These are phyloP conservation scores for Aspergillus sp. DNA, from an alignment of 2,329 filamentous ascomycete genomes.

Conservation along the genomic window DNA sequence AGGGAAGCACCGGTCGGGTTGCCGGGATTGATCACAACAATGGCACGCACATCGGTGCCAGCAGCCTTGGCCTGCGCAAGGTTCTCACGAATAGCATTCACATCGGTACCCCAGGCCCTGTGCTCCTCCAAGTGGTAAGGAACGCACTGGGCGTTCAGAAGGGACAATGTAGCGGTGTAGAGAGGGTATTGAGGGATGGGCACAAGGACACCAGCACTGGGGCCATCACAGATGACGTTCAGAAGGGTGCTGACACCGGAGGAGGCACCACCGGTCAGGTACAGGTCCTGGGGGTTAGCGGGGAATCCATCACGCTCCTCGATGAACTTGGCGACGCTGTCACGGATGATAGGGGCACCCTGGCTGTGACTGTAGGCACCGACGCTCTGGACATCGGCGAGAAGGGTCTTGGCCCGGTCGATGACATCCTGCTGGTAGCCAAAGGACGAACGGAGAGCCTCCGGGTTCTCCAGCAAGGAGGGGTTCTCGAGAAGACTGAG, in stretches of 20 bases:
- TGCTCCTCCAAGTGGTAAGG: constrained; percentile 92
- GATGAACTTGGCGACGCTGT: constrained; percentile 90
- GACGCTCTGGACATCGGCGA: constrained; percentile 83
- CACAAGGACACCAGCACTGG: constrained; percentile 80
- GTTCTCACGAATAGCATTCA: constrained; percentile 72
- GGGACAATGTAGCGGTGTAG: constrained; percentile 87
- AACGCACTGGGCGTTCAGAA: constrained; percentile 83
- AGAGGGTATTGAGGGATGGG: constrained; percentile 98
- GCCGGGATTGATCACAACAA: constrained; percentile 97
- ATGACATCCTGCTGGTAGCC: constrained; percentile 91
- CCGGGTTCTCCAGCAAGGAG: constrained; percentile 74
- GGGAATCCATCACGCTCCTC: constrained; percentile 89
- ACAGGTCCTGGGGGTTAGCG: constrained; percentile 77
- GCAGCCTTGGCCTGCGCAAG: constrained; percentile 73
- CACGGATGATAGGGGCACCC: constrained; percentile 80
- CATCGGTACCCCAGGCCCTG: constrained; percentile 82
- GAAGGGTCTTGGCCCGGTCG: constrained; percentile 75
- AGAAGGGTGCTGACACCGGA: constrained; percentile 93
- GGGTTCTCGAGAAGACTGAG: constrained; percentile 92
- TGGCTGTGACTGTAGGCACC: constrained; percentile 96
- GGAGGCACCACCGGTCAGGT: constrained; percentile 87
- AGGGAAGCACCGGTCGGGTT: constrained; percentile 94
- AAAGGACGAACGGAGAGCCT: constrained; percentile 72
- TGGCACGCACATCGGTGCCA: constrained; percentile 84
- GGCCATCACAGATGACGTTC: constrained; percentile 78